Conservation (phyloP, 352 stramenopile species). For the Globisporangium alternatum region DNA sequence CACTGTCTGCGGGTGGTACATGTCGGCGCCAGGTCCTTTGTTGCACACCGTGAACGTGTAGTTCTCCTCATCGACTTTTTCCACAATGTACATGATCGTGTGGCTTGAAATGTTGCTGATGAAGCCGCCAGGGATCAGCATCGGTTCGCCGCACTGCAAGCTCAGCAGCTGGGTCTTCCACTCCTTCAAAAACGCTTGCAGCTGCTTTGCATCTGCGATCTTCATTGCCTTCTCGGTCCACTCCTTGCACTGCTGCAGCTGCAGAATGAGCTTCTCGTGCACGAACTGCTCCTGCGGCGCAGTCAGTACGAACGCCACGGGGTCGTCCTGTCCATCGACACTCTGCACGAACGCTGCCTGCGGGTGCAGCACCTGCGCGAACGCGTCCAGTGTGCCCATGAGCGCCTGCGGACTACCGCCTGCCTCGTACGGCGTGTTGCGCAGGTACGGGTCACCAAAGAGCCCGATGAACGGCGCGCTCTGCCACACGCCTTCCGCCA, state of each 20-base stretch:
- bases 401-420: conserved; percentile 69
- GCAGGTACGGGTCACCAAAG: conserved; percentile 80
- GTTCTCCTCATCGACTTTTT: conserved; percentile 52
- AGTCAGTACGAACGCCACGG: conserved; percentile 48
- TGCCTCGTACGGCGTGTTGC: conserved; percentile 72
- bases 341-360: conserved; percentile 13
- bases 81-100: conserved; percentile 80
- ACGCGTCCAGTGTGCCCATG: conserved; percentile 38
- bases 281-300: conserved; percentile 52
- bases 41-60: conserved; percentile 89
- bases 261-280: conserved; percentile 40
- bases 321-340: conserved; percentile 20
- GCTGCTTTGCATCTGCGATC: conserved; percentile 56
- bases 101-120: conserved; percentile 70
- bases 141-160: conserved; percentile 38
- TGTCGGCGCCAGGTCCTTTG: conserved; percentile 77
- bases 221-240: conserved; percentile 60
- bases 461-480: conserved; percentile 64
- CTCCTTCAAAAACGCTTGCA: conserved; percentile 62
- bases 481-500: conserved; percentile 50
- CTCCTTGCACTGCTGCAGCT: conserved; percentile 46
- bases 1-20: conserved; percentile 69
- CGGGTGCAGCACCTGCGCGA: conserved; percentile 39
- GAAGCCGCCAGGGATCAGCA: conserved; percentile 77
- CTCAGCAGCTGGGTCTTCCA: conserved; percentile 59